Conservation (phyloP, 371 early-diverging fungal genomes). For the Actinomucor elegans region DNA sequence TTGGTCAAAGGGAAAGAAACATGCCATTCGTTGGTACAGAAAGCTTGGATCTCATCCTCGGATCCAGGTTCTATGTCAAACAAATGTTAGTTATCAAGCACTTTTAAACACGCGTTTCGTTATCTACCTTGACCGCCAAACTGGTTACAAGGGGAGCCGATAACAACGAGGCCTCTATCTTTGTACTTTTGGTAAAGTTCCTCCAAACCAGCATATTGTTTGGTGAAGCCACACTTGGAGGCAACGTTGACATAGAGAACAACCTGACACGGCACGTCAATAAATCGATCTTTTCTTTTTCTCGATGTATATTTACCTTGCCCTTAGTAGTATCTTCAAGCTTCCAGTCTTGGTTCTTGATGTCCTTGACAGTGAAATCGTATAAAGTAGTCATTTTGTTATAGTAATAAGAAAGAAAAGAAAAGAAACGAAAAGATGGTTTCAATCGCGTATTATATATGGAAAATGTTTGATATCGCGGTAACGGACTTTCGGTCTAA, state of each 20-base stretch:
- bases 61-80: slow-evolving; percentile 43
- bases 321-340: slow-evolving; percentile 26
- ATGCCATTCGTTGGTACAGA: slow-evolving; percentile 69
- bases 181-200: slow-evolving; percentile 75
- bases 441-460: slow-evolving; percentile 6
- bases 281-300: background rate
- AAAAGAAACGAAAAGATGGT: background rate
- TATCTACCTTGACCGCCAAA: slow-evolving; percentile 67
- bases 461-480: background rate
- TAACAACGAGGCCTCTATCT: slow-evolving; percentile 64
- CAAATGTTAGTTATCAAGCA: background rate
- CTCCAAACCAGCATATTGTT: slow-evolving; percentile 82
- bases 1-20: slow-evolving; percentile 85
- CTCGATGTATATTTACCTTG: slow-evolving; percentile 22
- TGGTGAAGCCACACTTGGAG: slow-evolving; percentile 92
- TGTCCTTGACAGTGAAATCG: slow-evolving; percentile 34
- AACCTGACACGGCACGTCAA: too few species aligned
- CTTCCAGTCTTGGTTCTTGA: slow-evolving; percentile 27
- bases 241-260: slow-evolving; percentile 92
- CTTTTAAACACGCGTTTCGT: too few species aligned
- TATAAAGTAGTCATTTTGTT: slow-evolving; percentile 25
- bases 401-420: slow-evolving; percentile 1
- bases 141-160: slow-evolving; percentile 89
- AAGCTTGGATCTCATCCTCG: slow-evolving; percentile 61
- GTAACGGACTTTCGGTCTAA: background rate